Evolutionary conservation across 1,284 basidiomycete species (phyloP).

Genomic region (Ustilago shanxiensis): DNA sequence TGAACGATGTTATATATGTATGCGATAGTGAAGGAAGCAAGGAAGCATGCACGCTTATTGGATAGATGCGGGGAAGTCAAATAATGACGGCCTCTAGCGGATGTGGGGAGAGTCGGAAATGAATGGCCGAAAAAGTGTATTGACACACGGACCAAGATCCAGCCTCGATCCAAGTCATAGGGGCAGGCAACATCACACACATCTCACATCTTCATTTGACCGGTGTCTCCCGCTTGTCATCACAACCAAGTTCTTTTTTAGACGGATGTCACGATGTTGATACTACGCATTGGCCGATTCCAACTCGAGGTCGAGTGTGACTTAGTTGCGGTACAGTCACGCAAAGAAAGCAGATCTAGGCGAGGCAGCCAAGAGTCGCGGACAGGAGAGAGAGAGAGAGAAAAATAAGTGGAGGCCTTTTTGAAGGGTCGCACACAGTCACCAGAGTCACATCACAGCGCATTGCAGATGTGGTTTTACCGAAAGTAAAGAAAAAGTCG

Average conservation of each 20-base stretch:
- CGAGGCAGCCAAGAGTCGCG: conserved; percentile 13
- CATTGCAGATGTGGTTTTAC: not conserved
- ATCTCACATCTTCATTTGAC: conserved; percentile 4
- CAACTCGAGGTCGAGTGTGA: too few species aligned
- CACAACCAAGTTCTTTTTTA: not conserved
- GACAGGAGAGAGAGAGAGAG: not conserved
- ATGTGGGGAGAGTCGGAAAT: conserved; percentile 32
- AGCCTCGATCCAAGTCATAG: not conserved
- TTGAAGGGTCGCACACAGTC: not conserved
- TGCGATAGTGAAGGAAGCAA: not conserved
- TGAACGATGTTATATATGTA: not conserved
- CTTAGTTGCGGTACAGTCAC: conserved; percentile 17
- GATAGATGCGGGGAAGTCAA: not conserved
- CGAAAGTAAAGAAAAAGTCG: not conserved
- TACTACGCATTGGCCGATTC: not conserved
- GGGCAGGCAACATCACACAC: not conserved
- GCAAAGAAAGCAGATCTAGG: conserved; percentile 1
- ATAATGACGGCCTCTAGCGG: conserved; percentile 26
- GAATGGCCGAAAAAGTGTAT: conserved; percentile 18
- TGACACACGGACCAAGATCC: not conserved
- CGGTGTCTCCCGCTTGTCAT: conserved; percentile 4
- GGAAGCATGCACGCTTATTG: not conserved
- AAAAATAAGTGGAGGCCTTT: conserved; percentile 17
- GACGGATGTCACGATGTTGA: not conserved
- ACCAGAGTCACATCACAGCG: conserved; percentile 7